These are phyloP conservation scores for Hericium alpestre DNA, from an alignment of 768 basidiomycete genomes.

Conservation along the genomic window DNA sequence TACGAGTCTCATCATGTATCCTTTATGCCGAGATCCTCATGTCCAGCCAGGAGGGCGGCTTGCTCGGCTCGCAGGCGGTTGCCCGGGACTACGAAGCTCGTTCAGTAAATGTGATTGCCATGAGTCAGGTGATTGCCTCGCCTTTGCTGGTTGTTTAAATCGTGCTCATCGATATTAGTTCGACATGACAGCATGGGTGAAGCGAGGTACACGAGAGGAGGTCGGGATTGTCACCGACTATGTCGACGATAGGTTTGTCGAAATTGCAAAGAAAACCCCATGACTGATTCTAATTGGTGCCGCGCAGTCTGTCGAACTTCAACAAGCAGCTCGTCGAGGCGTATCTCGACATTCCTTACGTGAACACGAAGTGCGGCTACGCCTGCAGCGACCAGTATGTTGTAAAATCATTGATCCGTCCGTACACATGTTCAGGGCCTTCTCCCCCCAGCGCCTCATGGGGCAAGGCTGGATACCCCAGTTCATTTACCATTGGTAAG, in stretches of 20 bases:
- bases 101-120: conserved; percentile 60
- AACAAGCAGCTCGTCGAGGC: conserved; percentile 66
- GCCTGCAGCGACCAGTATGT: conserved; percentile 88
- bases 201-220: conserved; percentile 45
- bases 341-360: conserved; percentile 80
- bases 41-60: conserved; percentile 56
- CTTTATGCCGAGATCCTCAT: neutral
- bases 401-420: conserved; percentile 16
- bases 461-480: conserved; percentile 77
- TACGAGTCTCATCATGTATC: conserved; percentile 18
- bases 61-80: conserved; percentile 85
- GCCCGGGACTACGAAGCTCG: conserved; percentile 62
- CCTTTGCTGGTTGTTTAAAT: neutral
- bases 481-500: conserved; percentile 74
- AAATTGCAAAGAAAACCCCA: neutral
- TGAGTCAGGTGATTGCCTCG: conserved; percentile 56
- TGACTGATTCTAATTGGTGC: neutral
- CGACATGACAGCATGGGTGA: conserved; percentile 94
- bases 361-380: conserved; percentile 85
- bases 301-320: conserved; percentile 61
- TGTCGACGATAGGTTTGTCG: conserved; percentile 48
- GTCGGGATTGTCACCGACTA: conserved; percentile 82
- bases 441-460: conserved; percentile 56
- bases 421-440: conserved; percentile 18
- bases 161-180: conserved; percentile 34